Base-by-base conservation (phyloP, 352 stramenopile species). In the Phytophthora litchii region DNA sequence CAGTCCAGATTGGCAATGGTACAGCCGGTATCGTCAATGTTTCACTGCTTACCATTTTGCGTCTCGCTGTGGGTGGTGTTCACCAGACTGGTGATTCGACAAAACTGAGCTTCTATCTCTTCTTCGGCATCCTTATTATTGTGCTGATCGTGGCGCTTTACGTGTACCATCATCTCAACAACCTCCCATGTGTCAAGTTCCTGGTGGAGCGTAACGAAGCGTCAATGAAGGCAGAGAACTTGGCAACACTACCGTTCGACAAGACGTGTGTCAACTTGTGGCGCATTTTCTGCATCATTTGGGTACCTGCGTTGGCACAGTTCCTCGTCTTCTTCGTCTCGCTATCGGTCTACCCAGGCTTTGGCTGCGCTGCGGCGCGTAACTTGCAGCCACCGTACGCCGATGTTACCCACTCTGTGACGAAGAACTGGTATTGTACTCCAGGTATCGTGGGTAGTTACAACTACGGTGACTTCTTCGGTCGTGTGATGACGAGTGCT, bases 391-490 rank as follows among this genome's bases (percentile, higher is more conserved):
- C 45, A 0, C 54, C 59, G 3, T 82, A 80, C 54, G 56, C 54
- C n/a, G 35, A 58, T 12, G 64, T 64, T 9, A 20, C 20, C 1
- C 51, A 76, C 45, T 27, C 36, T 10, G 48, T 72, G 17, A 73
- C 61, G 0, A 17, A 7, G 2, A 57, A 61, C 13, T 89, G 78
- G 81, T 86, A 83, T 27, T 77, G 64, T 45, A 55, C 74, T 5
- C 76, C 80, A 0, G 80, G 78, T 13, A 79, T 88, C 23, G 76
- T 88, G 11, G 80, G 67, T 5, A 62, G 45, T 20, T 88, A 83
- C 73, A 86, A 86, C 76, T 85, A 79, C 65, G 78, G 78, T 7
- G 78, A 88, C 54, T 83, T 83, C 49, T 64, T 88, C 41, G 81
- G 74, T 4, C 74, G 78, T 32, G 48, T 88, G 19, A 40, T 86